Evolutionary conservation across 2,329 filamentous ascomycete genomes (phyloP).

Genomic region (Lachnellula occidentalis): DNA sequence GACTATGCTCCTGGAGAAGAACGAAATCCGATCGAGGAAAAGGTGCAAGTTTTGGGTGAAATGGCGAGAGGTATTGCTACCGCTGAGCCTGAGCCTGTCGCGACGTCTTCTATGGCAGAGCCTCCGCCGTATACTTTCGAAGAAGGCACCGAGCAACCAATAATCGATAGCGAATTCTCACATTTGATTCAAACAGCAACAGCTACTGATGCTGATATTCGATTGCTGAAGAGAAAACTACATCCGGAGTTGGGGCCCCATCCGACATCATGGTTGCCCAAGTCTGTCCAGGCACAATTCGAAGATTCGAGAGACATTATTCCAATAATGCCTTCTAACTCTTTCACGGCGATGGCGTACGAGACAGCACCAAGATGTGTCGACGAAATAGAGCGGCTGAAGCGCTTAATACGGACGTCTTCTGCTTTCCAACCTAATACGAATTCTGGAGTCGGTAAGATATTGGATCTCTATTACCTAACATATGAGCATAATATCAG

Average conservation of each 20-base stretch:
- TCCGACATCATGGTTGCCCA: slow-evolving; percentile 13
- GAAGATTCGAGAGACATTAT: slow-evolving; percentile 7
- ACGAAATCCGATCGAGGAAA: slow-evolving; percentile 5
- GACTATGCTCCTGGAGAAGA: slow-evolving; percentile 11
- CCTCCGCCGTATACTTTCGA: slow-evolving; percentile 20
- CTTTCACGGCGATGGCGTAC: slow-evolving; percentile 19
- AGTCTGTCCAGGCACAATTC: slow-evolving; percentile 2
- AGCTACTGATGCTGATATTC: slow-evolving; percentile 9
- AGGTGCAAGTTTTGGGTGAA: slow-evolving; percentile 7
- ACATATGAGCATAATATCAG: too few species aligned
- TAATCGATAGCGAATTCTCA: slow-evolving; percentile 13
- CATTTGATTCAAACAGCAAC: slow-evolving; percentile 13
- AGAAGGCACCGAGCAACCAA: slow-evolving; percentile 5
- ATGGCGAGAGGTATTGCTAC: slow-evolving; percentile 1
- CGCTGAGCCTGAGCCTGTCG: neutral
- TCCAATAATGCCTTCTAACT: slow-evolving; percentile 7
- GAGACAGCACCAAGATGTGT: slow-evolving; percentile 14
- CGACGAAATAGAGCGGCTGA: slow-evolving; percentile 12
- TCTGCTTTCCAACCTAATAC: slow-evolving; percentile 2
- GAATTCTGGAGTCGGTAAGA: neutral
- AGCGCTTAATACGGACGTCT: slow-evolving; percentile 5
- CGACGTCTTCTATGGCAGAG: slow-evolving; percentile 1
- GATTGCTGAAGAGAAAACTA: slow-evolving; percentile 3
- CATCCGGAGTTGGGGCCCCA: slow-evolving; percentile 2
- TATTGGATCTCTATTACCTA: too few species aligned